Conservation (phyloP, 2,329 filamentous ascomycete genomes). For the Cryphonectria radicalis region DNA sequence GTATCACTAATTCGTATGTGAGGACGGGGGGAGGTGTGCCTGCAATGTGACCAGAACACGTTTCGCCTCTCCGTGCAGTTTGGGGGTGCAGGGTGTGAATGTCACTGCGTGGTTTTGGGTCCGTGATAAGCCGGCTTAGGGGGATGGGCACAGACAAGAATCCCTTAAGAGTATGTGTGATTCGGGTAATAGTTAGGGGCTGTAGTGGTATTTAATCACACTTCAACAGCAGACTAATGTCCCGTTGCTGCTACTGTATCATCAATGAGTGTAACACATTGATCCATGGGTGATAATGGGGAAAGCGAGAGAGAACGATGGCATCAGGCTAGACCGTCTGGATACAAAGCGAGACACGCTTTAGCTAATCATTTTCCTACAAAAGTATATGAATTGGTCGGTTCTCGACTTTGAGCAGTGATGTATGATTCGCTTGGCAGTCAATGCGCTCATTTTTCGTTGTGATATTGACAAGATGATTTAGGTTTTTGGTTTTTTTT, state of each 20-base stretch:
- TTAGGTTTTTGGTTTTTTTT: neutral
- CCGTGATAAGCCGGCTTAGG: neutral
- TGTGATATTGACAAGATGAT: neutral
- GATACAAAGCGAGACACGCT: neutral
- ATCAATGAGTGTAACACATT: neutral
- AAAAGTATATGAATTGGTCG: neutral
- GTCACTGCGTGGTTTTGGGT: neutral
- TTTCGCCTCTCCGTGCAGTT: neutral
- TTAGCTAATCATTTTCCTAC: neutral
- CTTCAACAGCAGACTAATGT: neutral
- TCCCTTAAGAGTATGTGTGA: neutral
- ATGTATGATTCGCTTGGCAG: too few species aligned
- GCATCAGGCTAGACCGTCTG: neutral
- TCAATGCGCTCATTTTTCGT: too few species aligned
- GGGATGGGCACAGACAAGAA: neutral
- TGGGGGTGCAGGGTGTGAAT: neutral
- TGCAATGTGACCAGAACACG: neutral
- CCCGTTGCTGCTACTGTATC: neutral
- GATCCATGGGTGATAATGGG: neutral
- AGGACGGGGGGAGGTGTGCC: neutral
- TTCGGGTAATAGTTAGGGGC: neutral
- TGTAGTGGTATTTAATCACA: neutral
- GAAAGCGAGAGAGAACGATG: neutral
- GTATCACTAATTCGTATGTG: neutral
- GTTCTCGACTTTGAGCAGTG: too few species aligned